Percentiles rank a stretch among this genome's conserved stretches.
Evolutionary conservation across 805 yeast genomes (phyloP).

Genomic region (Priceomyces melissophilus): DNA sequence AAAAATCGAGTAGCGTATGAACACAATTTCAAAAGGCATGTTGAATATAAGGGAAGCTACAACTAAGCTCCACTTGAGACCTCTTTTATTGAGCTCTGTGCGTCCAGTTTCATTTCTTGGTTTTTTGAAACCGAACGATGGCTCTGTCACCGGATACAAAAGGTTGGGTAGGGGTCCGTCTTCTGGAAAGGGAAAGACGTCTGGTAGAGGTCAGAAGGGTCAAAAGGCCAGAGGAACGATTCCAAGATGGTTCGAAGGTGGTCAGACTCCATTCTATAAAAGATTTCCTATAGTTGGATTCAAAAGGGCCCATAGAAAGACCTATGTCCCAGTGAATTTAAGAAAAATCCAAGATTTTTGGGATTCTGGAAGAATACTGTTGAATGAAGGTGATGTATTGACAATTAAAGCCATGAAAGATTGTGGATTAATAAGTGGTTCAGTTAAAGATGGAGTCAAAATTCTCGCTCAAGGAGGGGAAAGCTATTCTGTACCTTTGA

Average conservation of each 20-base stretch:
- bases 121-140: constrained; percentile 53
- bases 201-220: constrained; percentile 98
- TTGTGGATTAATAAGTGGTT: constrained; percentile 68
- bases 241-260: constrained; percentile 96
- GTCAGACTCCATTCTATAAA: constrained; percentile 89
- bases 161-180: constrained; percentile 97
- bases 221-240: constrained; percentile 93
- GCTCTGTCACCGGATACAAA: constrained; percentile 58
- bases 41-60: constrained; percentile 7
- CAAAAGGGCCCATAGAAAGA: constrained; percentile 56
- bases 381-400: constrained; percentile 59
- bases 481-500: constrained; percentile 55
- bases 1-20: not conserved
- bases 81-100: not conserved
- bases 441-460: constrained; percentile 76
- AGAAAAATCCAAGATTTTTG: constrained; percentile 68
- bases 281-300: constrained; percentile 88
- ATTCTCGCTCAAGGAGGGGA: constrained; percentile 63
- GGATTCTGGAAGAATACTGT: constrained; percentile 58
- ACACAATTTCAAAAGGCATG: constrained; percentile 4
- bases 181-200: constrained; percentile 87
- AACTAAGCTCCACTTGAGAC: constrained; percentile 1
- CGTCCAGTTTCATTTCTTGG: constrained; percentile 51
- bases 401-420: constrained; percentile 76
- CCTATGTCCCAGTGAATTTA: constrained; percentile 59